Base-by-base conservation (phyloP, 78 protist genomes). In the Dictyostelium brefeldianum region DNA sequence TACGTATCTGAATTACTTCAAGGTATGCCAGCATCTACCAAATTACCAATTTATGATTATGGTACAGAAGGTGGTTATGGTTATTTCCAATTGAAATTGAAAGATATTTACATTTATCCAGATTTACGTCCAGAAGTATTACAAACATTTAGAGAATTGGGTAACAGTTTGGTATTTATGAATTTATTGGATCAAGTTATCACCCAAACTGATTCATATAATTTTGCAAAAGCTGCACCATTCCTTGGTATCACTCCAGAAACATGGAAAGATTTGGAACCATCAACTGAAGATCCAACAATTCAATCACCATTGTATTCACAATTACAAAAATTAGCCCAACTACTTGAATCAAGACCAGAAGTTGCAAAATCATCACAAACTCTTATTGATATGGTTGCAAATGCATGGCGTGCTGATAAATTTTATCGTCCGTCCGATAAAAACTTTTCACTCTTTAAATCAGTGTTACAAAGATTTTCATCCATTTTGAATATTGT, bases 81-180 rank as follows among this genome's bases (percentile, higher is more conserved):
- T 78, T 97, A 64, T 87, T 97, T 79, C 93, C 91, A 94, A 57
- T 22, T 83, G 20, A 81, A 84, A 78, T 74, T 97, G 14, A 41
- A 53, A 31, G 96, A 75, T 25, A 78, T 97, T 78, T 48, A 81
- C 29, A 62, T 62, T 27, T 97, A 97, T 73, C 94, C 83, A 6
- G 98, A 96, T 62, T 53, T 97, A 11, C 75, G 94, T 71, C 70
- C 97, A n/a, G 97, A 94, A 27, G 98, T 97, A 43, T 22, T 97
- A 9, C 97, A 97, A 51, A 27, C 47, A 36, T 97, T 97, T 83
- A 67, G 98, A n/a, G 96, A 91, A 53, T 47, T 97, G 27, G 98
- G 98, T 36, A 97, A 97, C 80, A 29, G 59, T 22, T 6, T 97
- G 25, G 70, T 79, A 9, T 48, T 97, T 20, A 27, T 96, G 77